Evolutionary conservation across 2,329 filamentous ascomycete species (phyloP).

Genomic region (Trichoderma cornu-damae): DNA sequence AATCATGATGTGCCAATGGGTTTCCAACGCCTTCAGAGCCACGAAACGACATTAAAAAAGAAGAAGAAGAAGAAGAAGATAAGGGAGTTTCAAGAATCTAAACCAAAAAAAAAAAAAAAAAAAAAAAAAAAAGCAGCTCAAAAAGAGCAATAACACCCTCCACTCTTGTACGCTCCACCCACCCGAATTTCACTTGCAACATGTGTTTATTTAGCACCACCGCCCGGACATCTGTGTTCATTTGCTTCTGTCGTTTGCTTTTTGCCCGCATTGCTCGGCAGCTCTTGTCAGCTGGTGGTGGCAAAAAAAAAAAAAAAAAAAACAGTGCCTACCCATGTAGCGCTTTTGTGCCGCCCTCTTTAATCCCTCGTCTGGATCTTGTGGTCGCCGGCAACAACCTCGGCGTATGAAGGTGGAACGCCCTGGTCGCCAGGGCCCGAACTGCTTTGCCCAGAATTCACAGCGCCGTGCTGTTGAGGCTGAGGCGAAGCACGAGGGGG

Average conservation of each 20-base stretch:
- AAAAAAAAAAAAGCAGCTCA: neutral
- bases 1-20: neutral
- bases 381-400: conserved; percentile 83
- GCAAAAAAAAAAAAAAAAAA: too few relatives aligned
- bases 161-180: neutral
- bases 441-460: conserved; percentile 38
- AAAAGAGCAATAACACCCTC: neutral
- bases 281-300: neutral
- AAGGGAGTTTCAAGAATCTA: too few relatives aligned
- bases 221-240: neutral
- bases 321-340: neutral
- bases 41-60: neutral
- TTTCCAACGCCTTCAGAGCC: neutral
- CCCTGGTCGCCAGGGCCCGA: conserved; percentile 31
- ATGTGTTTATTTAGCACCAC: neutral
- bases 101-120: neutral
- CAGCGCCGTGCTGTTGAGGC: conserved; percentile 31
- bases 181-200: neutral
- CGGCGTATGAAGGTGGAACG: conserved; percentile 78
- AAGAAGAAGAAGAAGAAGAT: neutral
- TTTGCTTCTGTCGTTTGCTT: neutral
- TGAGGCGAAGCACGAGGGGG: neutral
- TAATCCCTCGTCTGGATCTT: conserved; percentile 65
- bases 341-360: neutral
- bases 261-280: neutral